Evolutionary conservation across 176 grass and related monocot species (phyloP).

Genomic region (Bonia amplexicaulis): DNA sequence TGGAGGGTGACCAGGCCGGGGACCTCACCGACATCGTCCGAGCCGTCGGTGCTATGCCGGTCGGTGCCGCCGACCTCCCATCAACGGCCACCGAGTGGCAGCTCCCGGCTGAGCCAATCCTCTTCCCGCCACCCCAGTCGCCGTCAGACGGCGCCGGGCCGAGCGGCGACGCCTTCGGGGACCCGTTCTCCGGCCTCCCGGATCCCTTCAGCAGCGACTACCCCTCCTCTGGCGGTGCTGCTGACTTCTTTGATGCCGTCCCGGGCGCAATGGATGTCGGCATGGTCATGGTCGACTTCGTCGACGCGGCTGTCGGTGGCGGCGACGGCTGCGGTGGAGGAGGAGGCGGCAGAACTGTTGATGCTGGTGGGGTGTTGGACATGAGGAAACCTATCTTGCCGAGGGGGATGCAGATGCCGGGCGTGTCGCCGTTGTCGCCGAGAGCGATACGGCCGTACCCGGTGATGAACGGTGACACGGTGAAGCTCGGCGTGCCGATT

Average conservation of each 20-base stretch:
- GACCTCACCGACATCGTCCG: slow-evolving; percentile 81
- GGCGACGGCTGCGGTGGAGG: neutral
- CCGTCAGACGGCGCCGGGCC: slow-evolving; percentile 14
- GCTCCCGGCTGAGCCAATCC: slow-evolving; percentile 24
- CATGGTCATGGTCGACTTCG: slow-evolving; percentile 17
- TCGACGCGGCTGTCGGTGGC: neutral
- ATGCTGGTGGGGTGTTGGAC: slow-evolving; percentile 13
- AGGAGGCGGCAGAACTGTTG: neutral
- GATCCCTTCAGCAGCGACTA: slow-evolving; percentile 50
- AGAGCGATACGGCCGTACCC: slow-evolving; percentile 41
- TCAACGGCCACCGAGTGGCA: slow-evolving; percentile 42
- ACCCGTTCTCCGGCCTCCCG: slow-evolving; percentile 51
- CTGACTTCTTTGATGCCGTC: slow-evolving; percentile 27
- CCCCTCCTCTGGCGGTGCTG: neutral
- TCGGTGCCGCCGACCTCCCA: neutral
- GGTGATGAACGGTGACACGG: neutral
- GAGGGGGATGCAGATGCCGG: slow-evolving; percentile 26
- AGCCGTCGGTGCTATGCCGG: slow-evolving; percentile 39
- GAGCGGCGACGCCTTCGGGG: slow-evolving; percentile 33
- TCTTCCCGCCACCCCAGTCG: slow-evolving; percentile 30
- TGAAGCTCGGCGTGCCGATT: slow-evolving; percentile 35
- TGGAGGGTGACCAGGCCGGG: slow-evolving; percentile 56
- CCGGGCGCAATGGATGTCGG: neutral
- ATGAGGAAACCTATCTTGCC: slow-evolving; percentile 16
- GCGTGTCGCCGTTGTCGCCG: slow-evolving; percentile 36